Base-by-base conservation (phyloP, 2,329 filamentous ascomycete species). In the Neopestalotiopsis rosae region DNA sequence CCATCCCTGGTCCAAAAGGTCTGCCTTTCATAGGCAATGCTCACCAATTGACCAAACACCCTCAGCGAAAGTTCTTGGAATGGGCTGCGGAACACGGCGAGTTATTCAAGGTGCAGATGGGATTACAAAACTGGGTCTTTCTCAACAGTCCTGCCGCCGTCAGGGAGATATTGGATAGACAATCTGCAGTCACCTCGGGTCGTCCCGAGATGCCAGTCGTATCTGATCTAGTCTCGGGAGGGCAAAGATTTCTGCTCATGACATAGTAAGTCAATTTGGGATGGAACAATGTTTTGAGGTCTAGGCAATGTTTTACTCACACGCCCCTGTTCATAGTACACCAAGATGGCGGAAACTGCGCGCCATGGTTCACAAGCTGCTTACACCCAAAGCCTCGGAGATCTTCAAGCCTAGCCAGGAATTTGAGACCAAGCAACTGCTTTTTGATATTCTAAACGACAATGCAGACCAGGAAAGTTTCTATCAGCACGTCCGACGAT, bases 11-110 rank as follows among this genome's bases (percentile, higher is more conserved):
- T 38, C 59, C 59, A 5, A 62, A 62, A 62, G 59, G 59, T 14
- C 6, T 62, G 59, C 59, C 59, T 20, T 38, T 62, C 12, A 62
- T 62, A 62, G 59, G 59, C 59, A 62, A 62, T 40, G n/a, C 30
- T 17, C 59, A 62, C 30, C 59, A 62, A 38, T 32, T 62, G 28
- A 32, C 20, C 14, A 34, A 32, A 40, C n/a, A 34, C n/a, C 59
- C 59, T 9, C 59, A 62, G 28, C 59, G 59, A 12, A 34, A 62
- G 17, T 40, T 34, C 30, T 40, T 38, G 34, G 30, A 40, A 38
- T 62, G 59, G 59, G 28, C 59, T 32, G 59, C 10, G 1, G 28
- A 62, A 32, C n/a, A 62, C 30, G 59, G 59, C 24, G 59, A 62
- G 17, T 40, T 62, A 20, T 62, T 62, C 34, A 62, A 40, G n/a